Conservation (phyloP, 805 yeast genomes). For the Jamesozyma piceae region DNA sequence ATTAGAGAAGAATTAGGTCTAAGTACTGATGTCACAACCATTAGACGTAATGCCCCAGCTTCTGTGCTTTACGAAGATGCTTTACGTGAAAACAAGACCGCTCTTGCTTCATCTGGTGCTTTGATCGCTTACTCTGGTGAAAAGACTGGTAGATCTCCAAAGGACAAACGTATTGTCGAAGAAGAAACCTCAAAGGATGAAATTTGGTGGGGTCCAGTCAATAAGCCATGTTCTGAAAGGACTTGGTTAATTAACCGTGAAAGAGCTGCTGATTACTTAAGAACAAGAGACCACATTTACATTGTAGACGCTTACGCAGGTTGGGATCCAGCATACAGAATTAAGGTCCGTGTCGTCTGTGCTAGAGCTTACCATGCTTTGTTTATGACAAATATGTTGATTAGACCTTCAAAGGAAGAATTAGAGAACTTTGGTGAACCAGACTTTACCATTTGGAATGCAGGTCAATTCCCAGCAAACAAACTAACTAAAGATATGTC, state of each 20-base stretch:
- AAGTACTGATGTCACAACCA: constrained; percentile 46
- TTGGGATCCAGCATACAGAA: constrained; percentile 97
- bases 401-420: constrained; percentile 88
- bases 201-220: constrained; percentile 99
- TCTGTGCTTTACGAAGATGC: constrained; percentile 94
- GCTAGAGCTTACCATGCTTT: constrained; percentile 98
- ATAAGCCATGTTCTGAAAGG: constrained; percentile 84
- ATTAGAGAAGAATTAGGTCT: constrained; percentile 37
- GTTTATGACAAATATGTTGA: constrained; percentile 96
- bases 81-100: constrained; percentile 78
- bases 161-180: constrained; percentile 95
- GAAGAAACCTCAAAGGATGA: constrained; percentile 76
- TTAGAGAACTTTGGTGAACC: constrained; percentile 88
- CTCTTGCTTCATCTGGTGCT: constrained; percentile 88
- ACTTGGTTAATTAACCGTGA: constrained; percentile 94
- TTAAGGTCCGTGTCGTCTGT: constrained; percentile 90
- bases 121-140: constrained; percentile 90
- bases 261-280: constrained; percentile 91
- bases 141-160: constrained; percentile 97
- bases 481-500: constrained; percentile 96
- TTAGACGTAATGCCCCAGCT: constrained; percentile 87
- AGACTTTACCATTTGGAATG: constrained; percentile 95
- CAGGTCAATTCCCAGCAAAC: constrained; percentile 98
- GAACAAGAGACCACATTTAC: constrained; percentile 89
- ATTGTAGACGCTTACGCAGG: constrained; percentile 97